A percentile compares a stretch with the other conserved stretches of the same genome.
Conservation (phyloP, 106 monocot species). For the Hemerocallis citrina region DNA sequence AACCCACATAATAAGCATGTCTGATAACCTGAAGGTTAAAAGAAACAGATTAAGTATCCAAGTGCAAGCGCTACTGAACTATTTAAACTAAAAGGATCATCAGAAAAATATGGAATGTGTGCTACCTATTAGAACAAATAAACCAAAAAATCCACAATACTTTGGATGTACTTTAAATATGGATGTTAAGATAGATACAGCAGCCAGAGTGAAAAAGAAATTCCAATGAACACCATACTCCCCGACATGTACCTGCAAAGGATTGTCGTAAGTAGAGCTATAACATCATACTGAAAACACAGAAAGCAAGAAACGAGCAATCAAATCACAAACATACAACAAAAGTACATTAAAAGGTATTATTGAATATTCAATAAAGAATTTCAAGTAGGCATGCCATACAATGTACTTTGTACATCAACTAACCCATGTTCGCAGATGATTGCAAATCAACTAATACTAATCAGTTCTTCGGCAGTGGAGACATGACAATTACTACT, state of each 20-base stretch:
- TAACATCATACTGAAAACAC: not conserved
- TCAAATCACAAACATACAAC: not conserved
- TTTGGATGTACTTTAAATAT: constrained; percentile 60
- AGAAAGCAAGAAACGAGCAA: not conserved
- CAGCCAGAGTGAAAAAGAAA: constrained; percentile 99
- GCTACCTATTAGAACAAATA: constrained; percentile 62
- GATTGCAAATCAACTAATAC: not conserved
- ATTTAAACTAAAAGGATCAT: not conserved
- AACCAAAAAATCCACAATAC: constrained; percentile 72
- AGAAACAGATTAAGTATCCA: not conserved
- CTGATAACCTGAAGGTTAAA: constrained; percentile 54
- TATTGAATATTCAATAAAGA: too few species aligned
- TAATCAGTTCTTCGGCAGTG: too few species aligned
- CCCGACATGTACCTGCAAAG: constrained; percentile 80
- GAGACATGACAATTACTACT: too few species aligned
- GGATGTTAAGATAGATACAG: constrained; percentile 62
- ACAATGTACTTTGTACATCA: too few species aligned
- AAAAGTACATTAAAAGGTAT: not conserved
- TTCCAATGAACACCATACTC: constrained; percentile 99
- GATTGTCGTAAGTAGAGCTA: not conserved
- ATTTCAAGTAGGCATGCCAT: too few species aligned
- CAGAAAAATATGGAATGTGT: not conserved
- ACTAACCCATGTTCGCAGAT: too few species aligned
- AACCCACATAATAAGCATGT: constrained; percentile 48
- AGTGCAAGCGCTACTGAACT: not conserved